Base-by-base conservation (phyloP, 306 rosid genomes). In the Acacia melanoxylon region DNA sequence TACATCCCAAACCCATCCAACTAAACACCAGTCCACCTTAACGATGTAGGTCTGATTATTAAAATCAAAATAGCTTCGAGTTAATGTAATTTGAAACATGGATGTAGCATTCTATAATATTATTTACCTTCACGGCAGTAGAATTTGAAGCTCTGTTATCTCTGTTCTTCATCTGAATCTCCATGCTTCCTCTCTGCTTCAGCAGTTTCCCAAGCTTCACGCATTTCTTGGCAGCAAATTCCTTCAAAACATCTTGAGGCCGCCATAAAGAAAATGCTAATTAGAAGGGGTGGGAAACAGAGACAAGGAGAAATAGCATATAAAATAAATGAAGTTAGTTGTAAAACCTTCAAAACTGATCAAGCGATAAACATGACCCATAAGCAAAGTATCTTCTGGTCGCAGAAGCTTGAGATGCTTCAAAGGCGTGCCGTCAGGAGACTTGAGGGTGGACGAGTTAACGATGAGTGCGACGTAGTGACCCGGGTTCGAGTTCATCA, bases 341-440 rank as follows among this genome's bases (percentile, higher is more conserved):
- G 19, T 19, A n/a, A 33, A 71, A 94, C 98, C 98, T 90, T 93
- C 95, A 66, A 94, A 93, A n/a, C 90, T 88, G 85, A 94, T 88
- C 72, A 94, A 88, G 5, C 97, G 97, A 37, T 93, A 94, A 77
- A 91, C 95, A 35, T 93, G 97, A 14, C 98, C 98, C 51, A 94
- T 89, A 56, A 86, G 97, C 78, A 94, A 69, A 49, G 94, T 91
- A 45, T 94, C 97, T n/a, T 91, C 91, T 1, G 98, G 98, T 58
- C 98, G 85, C 29, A 94, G 94, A 80, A 94, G 97, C 91, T 94
- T 93, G 84, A 86, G 97, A 37, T 94, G 98, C 85, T 89, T 94
- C 68, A 81, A n/a, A 1, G 94, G 92, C 12, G 86, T 37, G 25
- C 90, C 94, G 61, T 87, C 85, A 0, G 87, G 87, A 4, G 92